phyloP scores from a whole-genome alignment of 108 stramenopile genomes.

The Fistulifera solaris region DNA sequence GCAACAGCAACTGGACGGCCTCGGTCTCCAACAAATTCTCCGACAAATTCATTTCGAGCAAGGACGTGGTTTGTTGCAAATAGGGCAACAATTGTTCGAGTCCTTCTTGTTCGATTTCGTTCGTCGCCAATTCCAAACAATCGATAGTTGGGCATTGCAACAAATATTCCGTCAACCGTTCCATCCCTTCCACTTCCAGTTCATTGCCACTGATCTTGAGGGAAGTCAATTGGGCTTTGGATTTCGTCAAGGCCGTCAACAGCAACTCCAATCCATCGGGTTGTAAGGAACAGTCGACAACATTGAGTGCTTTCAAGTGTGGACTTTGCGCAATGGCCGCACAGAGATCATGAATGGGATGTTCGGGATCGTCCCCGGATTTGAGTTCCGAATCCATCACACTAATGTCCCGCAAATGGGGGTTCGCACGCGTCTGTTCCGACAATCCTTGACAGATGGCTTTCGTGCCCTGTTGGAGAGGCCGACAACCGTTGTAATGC shows the following conservation, averaged over 20 bases:
- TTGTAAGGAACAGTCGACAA: neutral
- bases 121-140: neutral
- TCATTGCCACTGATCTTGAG: neutral
- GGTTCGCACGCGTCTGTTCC: neutral
- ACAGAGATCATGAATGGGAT: neutral
- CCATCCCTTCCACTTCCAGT: neutral
- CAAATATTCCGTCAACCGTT: neutral
- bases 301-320: neutral
- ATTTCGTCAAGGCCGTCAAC: neutral
- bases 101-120: constrained; percentile 1
- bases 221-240: neutral
- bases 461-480: neutral
- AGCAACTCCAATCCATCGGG: neutral
- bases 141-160: neutral
- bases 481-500: neutral
- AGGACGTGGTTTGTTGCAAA: neutral
- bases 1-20: neutral
- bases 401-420: neutral
- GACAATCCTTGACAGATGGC: neutral
- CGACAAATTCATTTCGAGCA: neutral
- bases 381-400: neutral
- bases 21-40: neutral
- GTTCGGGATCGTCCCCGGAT: neutral
- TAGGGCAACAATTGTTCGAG: neutral
- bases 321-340: neutral